Conservation (phyloP, 306 rosid species). For the Cucurbita maxima region DNA sequence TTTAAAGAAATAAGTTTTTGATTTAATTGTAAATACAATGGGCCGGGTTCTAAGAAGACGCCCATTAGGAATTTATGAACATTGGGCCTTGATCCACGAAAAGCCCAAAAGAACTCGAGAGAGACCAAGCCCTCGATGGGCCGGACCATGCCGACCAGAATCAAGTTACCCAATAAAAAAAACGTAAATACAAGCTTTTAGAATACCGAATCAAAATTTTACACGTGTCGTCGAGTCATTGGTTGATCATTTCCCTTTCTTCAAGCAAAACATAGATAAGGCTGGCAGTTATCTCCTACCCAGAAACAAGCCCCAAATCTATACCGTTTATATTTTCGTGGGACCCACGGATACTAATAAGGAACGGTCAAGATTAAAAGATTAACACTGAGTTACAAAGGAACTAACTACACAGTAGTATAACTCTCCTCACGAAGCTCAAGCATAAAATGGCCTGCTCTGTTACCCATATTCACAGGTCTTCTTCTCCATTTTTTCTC, state of each 20-base stretch:
- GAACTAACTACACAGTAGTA: background rate
- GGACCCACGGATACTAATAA: background rate
- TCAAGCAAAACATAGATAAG: background rate
- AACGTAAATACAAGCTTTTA: background rate
- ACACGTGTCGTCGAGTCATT: background rate
- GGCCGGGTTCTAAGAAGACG: background rate
- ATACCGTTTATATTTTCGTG: background rate
- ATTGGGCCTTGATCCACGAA: background rate
- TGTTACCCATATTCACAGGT: background rate
- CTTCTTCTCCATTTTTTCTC: background rate
- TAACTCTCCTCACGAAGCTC: background rate
- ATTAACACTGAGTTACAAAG: background rate
- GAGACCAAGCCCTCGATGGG: background rate
- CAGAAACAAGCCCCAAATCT: background rate
- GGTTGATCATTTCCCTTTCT: background rate
- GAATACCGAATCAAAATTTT: background rate
- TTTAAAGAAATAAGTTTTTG: too few relatives aligned
- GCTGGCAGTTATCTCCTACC: background rate
- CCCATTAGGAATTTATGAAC: background rate
- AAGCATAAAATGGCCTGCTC: background rate
- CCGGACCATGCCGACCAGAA: background rate
- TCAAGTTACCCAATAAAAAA: background rate
- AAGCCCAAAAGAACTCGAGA: background rate
- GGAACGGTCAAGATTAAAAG: background rate
- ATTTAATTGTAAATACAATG: background rate